Percentiles rank a stretch among this genome's conserved stretches.
phyloP scores from a whole-genome alignment of 305 asterid genomes.

The Solanum hybrid region DNA sequence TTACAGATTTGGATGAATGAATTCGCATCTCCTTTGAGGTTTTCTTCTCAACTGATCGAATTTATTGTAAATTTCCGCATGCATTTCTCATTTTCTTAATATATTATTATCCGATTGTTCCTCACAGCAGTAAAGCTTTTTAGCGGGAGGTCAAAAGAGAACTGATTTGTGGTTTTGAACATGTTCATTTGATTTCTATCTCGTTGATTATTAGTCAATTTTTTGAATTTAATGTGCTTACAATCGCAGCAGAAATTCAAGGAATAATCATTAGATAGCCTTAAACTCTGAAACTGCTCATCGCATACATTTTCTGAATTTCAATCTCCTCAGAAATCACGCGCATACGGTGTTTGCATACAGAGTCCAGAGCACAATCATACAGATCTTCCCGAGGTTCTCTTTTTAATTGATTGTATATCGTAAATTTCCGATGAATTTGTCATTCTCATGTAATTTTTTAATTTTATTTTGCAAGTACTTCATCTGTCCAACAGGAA shows the following conservation, averaged over 20 bases:
- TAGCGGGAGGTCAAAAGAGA: neutral
- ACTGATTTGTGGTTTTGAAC: neutral
- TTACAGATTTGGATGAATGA: neutral
- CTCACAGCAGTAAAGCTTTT: neutral
- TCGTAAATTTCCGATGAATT: neutral
- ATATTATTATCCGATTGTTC: neutral
- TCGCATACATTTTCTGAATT: neutral
- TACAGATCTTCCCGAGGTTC: neutral
- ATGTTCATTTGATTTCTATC: neutral
- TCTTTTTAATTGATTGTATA: neutral
- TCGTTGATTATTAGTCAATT: neutral
- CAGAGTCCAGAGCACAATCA: neutral
- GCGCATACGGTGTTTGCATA: neutral
- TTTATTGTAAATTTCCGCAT: neutral
- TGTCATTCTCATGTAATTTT: neutral
- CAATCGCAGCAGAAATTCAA: neutral
- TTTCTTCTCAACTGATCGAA: neutral
- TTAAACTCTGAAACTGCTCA: neutral
- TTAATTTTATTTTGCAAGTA: neutral
- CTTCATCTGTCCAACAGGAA: neutral
- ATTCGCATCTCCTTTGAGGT: neutral
- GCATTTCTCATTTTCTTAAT: neutral
- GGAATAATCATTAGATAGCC: neutral
- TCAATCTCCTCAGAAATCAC: neutral
- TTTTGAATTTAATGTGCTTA: neutral